Evolutionary conservation across 352 stramenopile species (phyloP).

Genomic region (Globisporangium alternatum): DNA sequence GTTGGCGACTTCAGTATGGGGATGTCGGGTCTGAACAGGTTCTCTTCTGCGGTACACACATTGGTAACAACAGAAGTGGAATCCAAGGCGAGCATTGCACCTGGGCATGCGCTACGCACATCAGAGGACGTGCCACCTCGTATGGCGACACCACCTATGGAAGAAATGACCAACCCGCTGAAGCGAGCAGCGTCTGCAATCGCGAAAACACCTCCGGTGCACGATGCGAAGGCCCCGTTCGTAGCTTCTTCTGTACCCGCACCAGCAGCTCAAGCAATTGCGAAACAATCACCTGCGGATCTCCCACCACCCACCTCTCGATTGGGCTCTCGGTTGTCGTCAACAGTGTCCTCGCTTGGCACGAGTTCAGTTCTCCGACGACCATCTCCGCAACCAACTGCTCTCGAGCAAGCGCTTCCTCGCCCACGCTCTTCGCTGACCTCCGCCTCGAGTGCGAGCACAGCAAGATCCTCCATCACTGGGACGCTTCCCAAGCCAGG

Average conservation of each 20-base stretch:
- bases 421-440: conserved; percentile 10
- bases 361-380: conserved; percentile 14
- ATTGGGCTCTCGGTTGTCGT: conserved; percentile 10
- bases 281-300: neutral
- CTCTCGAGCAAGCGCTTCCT: neutral
- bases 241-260: conserved; percentile 1
- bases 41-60: conserved; percentile 7
- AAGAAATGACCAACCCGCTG: conserved; percentile 22
- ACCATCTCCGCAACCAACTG: neutral
- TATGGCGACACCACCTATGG: conserved; percentile 13
- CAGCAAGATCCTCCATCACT: conserved; percentile 2
- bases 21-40: conserved; percentile 2
- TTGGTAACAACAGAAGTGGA: neutral
- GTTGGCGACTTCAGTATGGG: conserved; percentile 11
- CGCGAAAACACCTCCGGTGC: conserved; percentile 25
- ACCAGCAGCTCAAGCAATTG: neutral
- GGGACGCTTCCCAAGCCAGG: conserved; percentile 1
- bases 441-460: conserved; percentile 4
- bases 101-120: neutral
- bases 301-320: conserved; percentile 13
- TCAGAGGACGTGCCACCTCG: neutral
- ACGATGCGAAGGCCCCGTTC: conserved; percentile 6
- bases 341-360: conserved; percentile 2
- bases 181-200: conserved; percentile 32
- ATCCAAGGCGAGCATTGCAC: neutral